These are phyloP conservation scores for Nectriaceae sp. DNA, from an alignment of 2,329 filamentous ascomycete species.

Conservation along the genomic window DNA sequence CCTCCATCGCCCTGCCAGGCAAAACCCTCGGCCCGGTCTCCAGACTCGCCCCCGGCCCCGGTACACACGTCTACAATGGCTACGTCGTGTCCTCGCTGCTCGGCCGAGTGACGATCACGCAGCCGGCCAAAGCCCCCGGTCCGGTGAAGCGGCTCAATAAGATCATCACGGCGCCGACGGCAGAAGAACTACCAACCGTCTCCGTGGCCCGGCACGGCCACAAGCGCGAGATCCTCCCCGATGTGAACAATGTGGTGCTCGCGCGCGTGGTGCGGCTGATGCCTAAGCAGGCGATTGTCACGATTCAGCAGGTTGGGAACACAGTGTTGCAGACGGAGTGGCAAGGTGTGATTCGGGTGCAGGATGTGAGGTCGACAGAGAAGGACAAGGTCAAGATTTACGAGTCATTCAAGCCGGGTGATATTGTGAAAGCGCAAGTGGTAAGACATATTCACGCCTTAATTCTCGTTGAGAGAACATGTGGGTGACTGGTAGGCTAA, in stretches of 20 bases:
- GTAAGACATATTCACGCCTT: slow-evolving; percentile 46
- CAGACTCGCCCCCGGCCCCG: slow-evolving; percentile 73
- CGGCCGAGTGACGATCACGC: slow-evolving; percentile 64
- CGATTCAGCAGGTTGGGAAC: slow-evolving; percentile 80
- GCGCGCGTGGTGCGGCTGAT: slow-evolving; percentile 84
- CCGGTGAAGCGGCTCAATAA: slow-evolving; percentile 62
- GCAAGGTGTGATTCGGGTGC: slow-evolving; percentile 80
- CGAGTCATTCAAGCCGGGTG: slow-evolving; percentile 88
- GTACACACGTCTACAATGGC: slow-evolving; percentile 78
- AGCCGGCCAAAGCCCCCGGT: slow-evolving; percentile 48
- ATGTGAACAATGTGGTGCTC: slow-evolving; percentile 78
- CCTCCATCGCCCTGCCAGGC: slow-evolving; percentile 75
- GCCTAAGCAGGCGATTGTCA: slow-evolving; percentile 80
- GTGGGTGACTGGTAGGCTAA: slow-evolving; percentile 1
- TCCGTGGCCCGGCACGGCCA: slow-evolving; percentile 53
- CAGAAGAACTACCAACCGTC: slow-evolving; percentile 52
- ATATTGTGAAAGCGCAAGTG: slow-evolving; percentile 85
- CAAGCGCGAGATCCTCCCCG: slow-evolving; percentile 75
- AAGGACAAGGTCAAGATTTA: slow-evolving; percentile 92
- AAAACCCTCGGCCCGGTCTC: slow-evolving; percentile 71
- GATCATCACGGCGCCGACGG: slow-evolving; percentile 50
- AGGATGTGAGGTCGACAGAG: slow-evolving; percentile 93
- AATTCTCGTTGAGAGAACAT: no score
- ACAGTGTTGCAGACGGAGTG: slow-evolving; percentile 76
- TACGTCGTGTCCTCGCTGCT: slow-evolving; percentile 82